These are phyloP conservation scores for Cyberlindnera nakhonratchasimensis DNA, from an alignment of 805 yeast genomes.

Conservation along the genomic window DNA sequence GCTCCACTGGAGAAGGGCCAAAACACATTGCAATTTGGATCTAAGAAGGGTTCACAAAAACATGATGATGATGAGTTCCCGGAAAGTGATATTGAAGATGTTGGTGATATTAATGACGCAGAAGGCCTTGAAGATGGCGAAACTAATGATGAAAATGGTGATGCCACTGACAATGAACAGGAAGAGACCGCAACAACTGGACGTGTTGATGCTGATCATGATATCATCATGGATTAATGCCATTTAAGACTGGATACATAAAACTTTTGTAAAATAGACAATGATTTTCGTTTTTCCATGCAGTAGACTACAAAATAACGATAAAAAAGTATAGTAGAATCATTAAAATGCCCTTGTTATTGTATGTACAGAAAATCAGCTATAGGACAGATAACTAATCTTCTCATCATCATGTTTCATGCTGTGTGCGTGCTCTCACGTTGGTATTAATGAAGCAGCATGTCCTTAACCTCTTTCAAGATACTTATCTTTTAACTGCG, in stretches of 20 bases:
- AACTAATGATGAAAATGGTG: conserved; percentile 14
- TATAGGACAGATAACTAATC: background rate
- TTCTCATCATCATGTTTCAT: conserved; percentile 4
- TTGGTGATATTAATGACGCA: conserved; percentile 19
- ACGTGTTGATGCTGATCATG: conserved; percentile 23
- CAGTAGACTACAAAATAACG: no score
- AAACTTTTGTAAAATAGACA: background rate
- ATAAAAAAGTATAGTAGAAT: background rate
- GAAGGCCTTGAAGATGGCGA: conserved; percentile 11
- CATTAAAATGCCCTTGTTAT: background rate
- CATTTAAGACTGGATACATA: background rate
- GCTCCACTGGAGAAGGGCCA: conserved; percentile 39
- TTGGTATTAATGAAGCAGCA: background rate
- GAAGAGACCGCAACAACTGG: background rate
- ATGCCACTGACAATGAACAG: conserved; percentile 16
- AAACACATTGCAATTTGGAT: conserved; percentile 33
- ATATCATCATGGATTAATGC: conserved; percentile 22
- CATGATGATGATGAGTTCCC: conserved; percentile 24
- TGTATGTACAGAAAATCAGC: conserved; percentile 1
- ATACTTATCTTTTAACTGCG: conserved; percentile 22
- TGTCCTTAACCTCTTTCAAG: conserved; percentile 31
- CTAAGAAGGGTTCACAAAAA: conserved; percentile 4
- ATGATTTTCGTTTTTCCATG: background rate
- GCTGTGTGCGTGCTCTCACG: background rate
- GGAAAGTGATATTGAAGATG: conserved; percentile 26